These are phyloP conservation scores for Alternaria gansuensis DNA, from an alignment of 2,329 filamentous ascomycete genomes.

Conservation along the genomic window DNA sequence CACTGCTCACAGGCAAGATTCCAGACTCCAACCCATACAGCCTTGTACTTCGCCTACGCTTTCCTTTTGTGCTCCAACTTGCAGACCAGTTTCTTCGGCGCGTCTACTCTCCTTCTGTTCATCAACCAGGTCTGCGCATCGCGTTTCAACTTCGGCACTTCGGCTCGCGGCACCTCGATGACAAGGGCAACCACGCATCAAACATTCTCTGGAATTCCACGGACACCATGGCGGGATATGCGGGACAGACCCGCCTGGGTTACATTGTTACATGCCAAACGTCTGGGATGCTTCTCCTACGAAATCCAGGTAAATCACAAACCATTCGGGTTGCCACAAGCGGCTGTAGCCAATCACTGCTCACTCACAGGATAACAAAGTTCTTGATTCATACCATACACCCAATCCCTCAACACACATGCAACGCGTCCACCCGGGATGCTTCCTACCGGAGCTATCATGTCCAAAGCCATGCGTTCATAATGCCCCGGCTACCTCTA, in stretches of 20 bases:
- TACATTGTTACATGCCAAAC: constrained; percentile 29
- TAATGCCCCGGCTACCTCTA: constrained; percentile 21
- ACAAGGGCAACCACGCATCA: constrained; percentile 21
- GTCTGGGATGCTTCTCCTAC: constrained; percentile 33
- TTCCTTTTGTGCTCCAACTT: background rate
- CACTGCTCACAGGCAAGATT: background rate
- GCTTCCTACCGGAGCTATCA: constrained; percentile 18
- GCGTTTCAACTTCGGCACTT: constrained; percentile 9
- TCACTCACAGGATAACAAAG: constrained; percentile 21
- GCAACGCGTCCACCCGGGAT: constrained; percentile 23
- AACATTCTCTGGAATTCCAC: constrained; percentile 1
- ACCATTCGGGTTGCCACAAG: constrained; percentile 17
- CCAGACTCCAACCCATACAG: background rate
- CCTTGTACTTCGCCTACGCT: background rate
- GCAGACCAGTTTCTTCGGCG: background rate
- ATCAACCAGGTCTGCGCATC: background rate
- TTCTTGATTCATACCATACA: constrained; percentile 18
- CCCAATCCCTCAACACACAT: constrained; percentile 17
- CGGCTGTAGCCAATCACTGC: constrained; percentile 21
- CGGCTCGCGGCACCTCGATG: constrained; percentile 4
- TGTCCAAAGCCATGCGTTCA: constrained; percentile 22
- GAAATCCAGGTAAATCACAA: constrained; percentile 23
- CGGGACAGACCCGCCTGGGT: constrained; percentile 21
- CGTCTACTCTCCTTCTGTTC: background rate
- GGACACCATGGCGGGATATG: constrained; percentile 23